A percentile compares a stretch with the other conserved stretches of the same genome.
Evolutionary conservation across 2,329 filamentous ascomycete species (phyloP).

Genomic region (Colletotrichum agaves): DNA sequence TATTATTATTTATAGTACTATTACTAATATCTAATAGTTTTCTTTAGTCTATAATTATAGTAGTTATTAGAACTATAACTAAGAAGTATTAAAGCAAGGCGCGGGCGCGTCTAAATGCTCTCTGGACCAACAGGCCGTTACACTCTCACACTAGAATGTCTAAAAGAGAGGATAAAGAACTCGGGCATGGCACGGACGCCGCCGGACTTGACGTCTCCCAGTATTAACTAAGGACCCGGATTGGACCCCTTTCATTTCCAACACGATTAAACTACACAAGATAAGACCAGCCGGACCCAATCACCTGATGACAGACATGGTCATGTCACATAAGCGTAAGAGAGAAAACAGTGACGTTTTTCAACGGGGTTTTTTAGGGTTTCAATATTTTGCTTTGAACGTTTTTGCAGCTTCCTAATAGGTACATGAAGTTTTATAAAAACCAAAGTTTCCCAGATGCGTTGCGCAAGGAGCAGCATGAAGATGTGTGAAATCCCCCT

Average conservation of each 20-base stretch:
- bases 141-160: too few species aligned
- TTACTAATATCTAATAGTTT: too few species aligned
- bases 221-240: not conserved
- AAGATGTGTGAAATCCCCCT: not conserved
- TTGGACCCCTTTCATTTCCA: conserved; percentile 21
- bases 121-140: too few species aligned
- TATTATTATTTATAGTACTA: too few species aligned
- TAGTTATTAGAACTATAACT: too few species aligned
- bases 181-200: conserved; percentile 3
- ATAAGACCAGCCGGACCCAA: not conserved
- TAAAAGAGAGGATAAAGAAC: too few species aligned
- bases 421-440: not conserved
- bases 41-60: too few species aligned
- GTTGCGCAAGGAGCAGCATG: conserved; percentile 3
- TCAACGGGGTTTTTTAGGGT: not conserved
- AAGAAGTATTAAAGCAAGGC: too few species aligned
- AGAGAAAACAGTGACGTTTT: not conserved
- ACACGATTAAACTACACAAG: conserved; percentile 2
- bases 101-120: too few species aligned
- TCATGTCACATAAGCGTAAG: not conserved
- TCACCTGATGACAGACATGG: not conserved
- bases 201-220: not conserved
- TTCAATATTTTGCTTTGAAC: not conserved
- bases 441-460: not conserved
- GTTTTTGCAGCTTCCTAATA: not conserved